A percentile compares a stretch with the other conserved stretches of the same genome.
Evolutionary conservation across 306 rosid genomes (phyloP).

Genomic region (Urtica urens): DNA sequence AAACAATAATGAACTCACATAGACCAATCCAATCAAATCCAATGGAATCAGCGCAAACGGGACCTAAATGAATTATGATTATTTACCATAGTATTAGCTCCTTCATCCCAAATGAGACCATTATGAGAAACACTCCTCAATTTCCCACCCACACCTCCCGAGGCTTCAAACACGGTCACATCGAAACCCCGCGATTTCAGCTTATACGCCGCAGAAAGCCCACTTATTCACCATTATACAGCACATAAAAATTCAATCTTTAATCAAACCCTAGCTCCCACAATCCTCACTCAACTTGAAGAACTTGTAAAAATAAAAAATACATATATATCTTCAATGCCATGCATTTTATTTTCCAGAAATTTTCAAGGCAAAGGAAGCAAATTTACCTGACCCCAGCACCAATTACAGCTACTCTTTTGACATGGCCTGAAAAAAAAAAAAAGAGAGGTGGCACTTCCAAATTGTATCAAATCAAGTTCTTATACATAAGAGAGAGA

Average conservation of each 20-base stretch:
- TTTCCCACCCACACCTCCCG: constrained; percentile 82
- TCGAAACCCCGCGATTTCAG: constrained; percentile 68
- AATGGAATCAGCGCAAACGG: too few species aligned
- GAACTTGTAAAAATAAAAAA: background rate
- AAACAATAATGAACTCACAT: constrained; percentile 27
- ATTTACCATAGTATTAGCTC: constrained; percentile 89
- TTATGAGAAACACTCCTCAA: constrained; percentile 57
- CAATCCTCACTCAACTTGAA: too few species aligned
- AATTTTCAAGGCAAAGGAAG: background rate
- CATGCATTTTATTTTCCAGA: background rate
- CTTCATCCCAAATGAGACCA: constrained; percentile 88
- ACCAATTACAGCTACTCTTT: constrained; percentile 83
- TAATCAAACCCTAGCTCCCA: background rate
- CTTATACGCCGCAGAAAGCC: constrained; percentile 92
- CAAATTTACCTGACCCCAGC: constrained; percentile 73
- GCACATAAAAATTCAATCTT: constrained; percentile 4
- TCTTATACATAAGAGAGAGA: background rate
- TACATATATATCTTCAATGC: background rate
- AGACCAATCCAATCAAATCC: background rate
- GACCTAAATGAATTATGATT: constrained; percentile 4
- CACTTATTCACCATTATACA: constrained; percentile 33
- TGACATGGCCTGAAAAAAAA: constrained; percentile 42
- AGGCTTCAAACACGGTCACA: constrained; percentile 75
- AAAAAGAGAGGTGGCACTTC: too few species aligned
- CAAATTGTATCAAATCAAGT: too few species aligned